Conservation (phyloP, 148 eudicot species). For the Beta vulgaris region DNA sequence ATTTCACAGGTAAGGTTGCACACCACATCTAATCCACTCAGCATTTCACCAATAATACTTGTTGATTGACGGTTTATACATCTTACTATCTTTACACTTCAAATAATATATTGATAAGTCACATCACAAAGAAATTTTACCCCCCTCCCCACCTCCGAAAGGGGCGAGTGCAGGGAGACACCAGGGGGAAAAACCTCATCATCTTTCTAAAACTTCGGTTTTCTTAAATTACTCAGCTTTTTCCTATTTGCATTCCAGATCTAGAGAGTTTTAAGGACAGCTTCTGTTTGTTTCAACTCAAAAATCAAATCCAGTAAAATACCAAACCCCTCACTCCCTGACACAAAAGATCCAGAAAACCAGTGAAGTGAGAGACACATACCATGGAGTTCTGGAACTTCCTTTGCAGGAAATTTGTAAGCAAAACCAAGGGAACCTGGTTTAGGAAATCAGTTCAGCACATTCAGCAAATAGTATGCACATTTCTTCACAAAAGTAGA, state of each 20-base stretch:
- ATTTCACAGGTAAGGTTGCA: no score
- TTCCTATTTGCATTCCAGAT: neutral
- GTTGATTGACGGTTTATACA: no score
- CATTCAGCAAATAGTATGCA: neutral
- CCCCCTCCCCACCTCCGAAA: no score
- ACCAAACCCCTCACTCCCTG: neutral
- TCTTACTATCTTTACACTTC: no score
- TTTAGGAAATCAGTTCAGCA: constrained; percentile 10
- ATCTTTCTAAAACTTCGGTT: neutral
- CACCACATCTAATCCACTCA: no score
- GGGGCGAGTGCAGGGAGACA: no score
- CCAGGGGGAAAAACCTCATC: neutral
- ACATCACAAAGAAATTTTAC: no score
- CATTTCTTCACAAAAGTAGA: neutral
- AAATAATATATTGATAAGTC: no score
- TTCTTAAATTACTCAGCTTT: neutral
- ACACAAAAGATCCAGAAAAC: neutral
- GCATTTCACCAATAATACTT: no score
- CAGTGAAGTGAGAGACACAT: constrained; percentile 13
- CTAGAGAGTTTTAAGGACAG: neutral
- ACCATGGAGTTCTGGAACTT: constrained; percentile 90
- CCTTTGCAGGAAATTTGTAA: constrained; percentile 71
- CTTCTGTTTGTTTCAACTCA: neutral
- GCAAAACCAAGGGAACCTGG: constrained; percentile 81
- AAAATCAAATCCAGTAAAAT: neutral